Evolutionary conservation across 2,329 filamentous ascomycete genomes (phyloP).

Genomic region (Neonectria neomacrospora): DNA sequence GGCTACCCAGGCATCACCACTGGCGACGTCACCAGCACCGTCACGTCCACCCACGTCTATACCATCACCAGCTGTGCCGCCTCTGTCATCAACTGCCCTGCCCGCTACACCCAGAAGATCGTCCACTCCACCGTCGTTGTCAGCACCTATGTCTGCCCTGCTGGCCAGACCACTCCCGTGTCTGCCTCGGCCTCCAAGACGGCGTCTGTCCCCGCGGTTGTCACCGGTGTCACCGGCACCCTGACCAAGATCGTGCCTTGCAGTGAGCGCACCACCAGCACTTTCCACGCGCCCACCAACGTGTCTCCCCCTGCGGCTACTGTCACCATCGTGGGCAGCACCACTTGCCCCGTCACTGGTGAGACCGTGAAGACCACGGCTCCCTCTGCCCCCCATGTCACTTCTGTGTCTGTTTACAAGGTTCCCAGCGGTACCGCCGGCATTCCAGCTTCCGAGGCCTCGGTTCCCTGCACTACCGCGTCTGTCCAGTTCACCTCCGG

Average conservation of each 20-base stretch:
- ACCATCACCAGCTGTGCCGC: conserved; percentile 52
- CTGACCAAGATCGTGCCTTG: conserved; percentile 42
- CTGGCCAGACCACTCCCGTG: conserved; percentile 25
- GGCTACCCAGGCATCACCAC: conserved; percentile 22
- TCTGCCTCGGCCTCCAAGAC: conserved; percentile 21
- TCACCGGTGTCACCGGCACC: conserved; percentile 42
- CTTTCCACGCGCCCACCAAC: conserved; percentile 39
- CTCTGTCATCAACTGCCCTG: conserved; percentile 54
- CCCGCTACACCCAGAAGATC: conserved; percentile 48
- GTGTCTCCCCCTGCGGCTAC: conserved; percentile 31
- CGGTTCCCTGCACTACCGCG: conserved; percentile 18
- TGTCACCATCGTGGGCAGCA: conserved; percentile 38
- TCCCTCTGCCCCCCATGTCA: conserved; percentile 1
- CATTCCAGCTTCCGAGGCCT: background rate
- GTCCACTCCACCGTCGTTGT: conserved; percentile 41
- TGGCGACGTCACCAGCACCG: conserved; percentile 39
- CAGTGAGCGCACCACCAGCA: conserved; percentile 40
- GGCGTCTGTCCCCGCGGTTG: conserved; percentile 27
- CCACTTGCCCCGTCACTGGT: conserved; percentile 31
- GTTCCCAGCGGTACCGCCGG: background rate
- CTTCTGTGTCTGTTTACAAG: background rate
- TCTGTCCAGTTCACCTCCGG: conserved; percentile 16
- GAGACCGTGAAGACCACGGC: conserved; percentile 20
- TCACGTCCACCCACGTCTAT: conserved; percentile 41
- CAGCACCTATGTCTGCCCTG: conserved; percentile 41